phyloP scores from a whole-genome alignment of 2,329 filamentous ascomycete genomes.

The Neoarthrinium moseri region DNA sequence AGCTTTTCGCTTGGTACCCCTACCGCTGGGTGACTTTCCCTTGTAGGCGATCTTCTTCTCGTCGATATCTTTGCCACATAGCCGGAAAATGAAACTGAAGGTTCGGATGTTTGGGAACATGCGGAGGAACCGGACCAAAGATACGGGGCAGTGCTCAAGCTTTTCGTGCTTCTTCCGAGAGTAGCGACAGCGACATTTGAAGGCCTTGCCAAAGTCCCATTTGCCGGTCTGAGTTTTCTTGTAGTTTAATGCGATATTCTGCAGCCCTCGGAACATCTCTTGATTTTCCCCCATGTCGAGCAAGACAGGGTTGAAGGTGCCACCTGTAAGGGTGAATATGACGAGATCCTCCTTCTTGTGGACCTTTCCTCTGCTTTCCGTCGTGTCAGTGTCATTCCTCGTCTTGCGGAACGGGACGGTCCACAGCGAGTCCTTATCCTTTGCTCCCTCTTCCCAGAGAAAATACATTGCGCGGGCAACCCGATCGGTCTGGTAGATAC shows the following conservation, averaged over 20 bases:
- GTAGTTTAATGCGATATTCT: slow-evolving; percentile 7
- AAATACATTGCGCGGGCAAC: background rate
- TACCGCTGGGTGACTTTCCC: background rate
- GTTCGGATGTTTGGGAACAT: slow-evolving; percentile 23
- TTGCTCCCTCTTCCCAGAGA: background rate
- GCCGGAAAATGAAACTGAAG: slow-evolving; percentile 27
- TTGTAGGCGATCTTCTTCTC: background rate
- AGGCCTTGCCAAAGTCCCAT: background rate
- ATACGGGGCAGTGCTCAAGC: slow-evolving; percentile 13
- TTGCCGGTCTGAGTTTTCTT: background rate
- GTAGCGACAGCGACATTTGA: background rate
- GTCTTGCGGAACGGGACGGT: background rate
- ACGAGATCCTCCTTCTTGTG: slow-evolving; percentile 5
- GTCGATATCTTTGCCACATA: background rate
- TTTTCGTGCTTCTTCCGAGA: background rate
- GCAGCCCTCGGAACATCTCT: slow-evolving; percentile 2
- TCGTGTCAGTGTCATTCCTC: background rate
- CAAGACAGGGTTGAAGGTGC: slow-evolving; percentile 6
- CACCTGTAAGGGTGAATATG: slow-evolving; percentile 9
- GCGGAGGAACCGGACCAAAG: slow-evolving; percentile 19
- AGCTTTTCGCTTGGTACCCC: background rate
- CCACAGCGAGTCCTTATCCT: background rate
- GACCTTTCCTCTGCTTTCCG: background rate
- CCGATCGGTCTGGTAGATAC: background rate
- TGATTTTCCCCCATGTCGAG: background rate